Percentiles rank a stretch among this genome's conserved stretches.
Evolutionary conservation across 495 filamentous ascomycete genomes (phyloP).

Genomic region (Achaetomiella virescens): DNA sequence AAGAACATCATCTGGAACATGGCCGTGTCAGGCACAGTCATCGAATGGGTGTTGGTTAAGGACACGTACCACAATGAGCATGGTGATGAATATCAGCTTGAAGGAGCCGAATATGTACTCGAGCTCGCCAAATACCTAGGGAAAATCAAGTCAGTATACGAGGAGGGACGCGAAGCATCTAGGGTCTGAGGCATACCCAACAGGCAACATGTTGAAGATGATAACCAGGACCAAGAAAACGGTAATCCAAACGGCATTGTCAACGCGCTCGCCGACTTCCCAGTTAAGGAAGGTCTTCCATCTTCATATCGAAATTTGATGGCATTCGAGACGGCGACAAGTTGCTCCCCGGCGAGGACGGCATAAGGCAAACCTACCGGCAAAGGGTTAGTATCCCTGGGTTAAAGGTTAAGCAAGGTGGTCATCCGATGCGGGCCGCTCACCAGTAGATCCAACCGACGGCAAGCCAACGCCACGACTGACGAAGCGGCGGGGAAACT

Average conservation of each 20-base stretch:
- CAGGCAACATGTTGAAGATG: slow-evolving; percentile 40
- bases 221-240: slow-evolving; percentile 36
- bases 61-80: slow-evolving; percentile 33
- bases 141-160: background rate
- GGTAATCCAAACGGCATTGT: slow-evolving; percentile 40
- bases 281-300: slow-evolving; percentile 35
- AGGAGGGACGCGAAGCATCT: background rate
- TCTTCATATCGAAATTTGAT: slow-evolving; percentile 42
- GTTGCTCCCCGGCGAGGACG: slow-evolving; percentile 36
- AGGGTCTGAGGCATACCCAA: slow-evolving; percentile 23
- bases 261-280: slow-evolving; percentile 27
- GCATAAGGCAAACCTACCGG: slow-evolving; percentile 39
- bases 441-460: slow-evolving; percentile 54
- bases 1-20: slow-evolving; percentile 28
- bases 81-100: slow-evolving; percentile 42
- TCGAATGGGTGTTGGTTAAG: background rate
- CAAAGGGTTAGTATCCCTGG: background rate
- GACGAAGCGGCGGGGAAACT: slow-evolving; percentile 44
- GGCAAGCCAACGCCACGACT: slow-evolving; percentile 44
- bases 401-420: background rate
- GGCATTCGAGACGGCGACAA: slow-evolving; percentile 39
- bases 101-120: slow-evolving; percentile 44
- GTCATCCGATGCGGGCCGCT: background rate
- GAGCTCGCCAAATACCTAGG: slow-evolving; percentile 40
- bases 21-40: too few species aligned